Conservation (phyloP, 2,329 filamentous ascomycete genomes). For the Paramyrothecium sp. region DNA sequence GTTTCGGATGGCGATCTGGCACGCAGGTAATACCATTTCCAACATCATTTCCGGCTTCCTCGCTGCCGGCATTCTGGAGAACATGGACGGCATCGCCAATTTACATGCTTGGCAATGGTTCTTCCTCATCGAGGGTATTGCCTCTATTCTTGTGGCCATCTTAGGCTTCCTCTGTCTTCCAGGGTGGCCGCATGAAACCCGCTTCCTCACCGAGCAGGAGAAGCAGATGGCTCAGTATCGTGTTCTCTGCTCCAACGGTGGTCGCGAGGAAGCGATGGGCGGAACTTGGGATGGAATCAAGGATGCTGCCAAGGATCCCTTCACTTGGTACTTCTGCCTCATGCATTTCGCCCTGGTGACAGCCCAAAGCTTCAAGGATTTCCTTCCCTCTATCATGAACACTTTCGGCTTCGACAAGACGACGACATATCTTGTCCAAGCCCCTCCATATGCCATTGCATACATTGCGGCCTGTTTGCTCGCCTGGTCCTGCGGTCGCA, state of each 20-base stretch:
- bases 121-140: conserved; percentile 39
- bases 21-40: conserved; percentile 41
- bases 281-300: conserved; percentile 33
- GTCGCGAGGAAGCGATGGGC: conserved; percentile 27
- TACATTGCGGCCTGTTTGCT: conserved; percentile 31
- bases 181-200: conserved; percentile 30
- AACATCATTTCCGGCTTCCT: conserved; percentile 44
- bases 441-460: conserved; percentile 38
- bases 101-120: conserved; percentile 44
- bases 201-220: conserved; percentile 33
- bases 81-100: conserved; percentile 35
- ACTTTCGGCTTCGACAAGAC: conserved; percentile 22
- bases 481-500: conserved; percentile 32
- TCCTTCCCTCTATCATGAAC: conserved; percentile 33
- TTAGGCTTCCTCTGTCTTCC: conserved; percentile 34
- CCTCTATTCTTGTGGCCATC: conserved; percentile 30
- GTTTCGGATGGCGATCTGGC: conserved; percentile 38
- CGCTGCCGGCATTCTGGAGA: conserved; percentile 40
- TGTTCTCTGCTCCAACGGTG: conserved; percentile 30
- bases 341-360: conserved; percentile 42
- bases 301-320: conserved; percentile 27
- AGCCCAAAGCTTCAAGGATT: conserved; percentile 35
- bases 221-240: conserved; percentile 32
- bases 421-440: conserved; percentile 35
- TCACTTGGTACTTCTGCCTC: conserved; percentile 35